Base-by-base conservation (phyloP, 192 early-diverging fungal species). In the Rhizoclosmatium sp. region DNA sequence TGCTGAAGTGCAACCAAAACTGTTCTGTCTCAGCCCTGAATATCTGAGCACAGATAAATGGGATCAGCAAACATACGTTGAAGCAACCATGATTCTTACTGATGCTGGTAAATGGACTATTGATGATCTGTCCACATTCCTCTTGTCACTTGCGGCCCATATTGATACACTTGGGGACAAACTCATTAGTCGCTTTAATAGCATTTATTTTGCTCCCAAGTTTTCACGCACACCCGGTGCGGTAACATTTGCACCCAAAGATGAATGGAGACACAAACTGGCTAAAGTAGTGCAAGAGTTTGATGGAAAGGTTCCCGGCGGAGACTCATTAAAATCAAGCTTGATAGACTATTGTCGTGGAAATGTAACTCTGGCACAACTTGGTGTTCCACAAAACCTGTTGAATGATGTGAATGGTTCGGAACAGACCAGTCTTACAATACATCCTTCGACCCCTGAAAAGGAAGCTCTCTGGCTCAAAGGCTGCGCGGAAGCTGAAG, bases 41-140 rank as follows among this genome's bases (percentile, higher is more conserved):
- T 77, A 70, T 47, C 72, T 75, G 40, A 23, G 66, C 31, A 51
- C 60, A 19, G 48, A 58, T 2, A 82, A 78, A 59, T 81, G 80
- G 81, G 65, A 83, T 67, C 54, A 47, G 0, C 76, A 71, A 51
- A 72, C 61, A n/a, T 85, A 73, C 68, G 66, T 83, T 7, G 77
- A 79, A 14, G 48, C 42, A 51, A 80, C 72, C n/a, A 45, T 82
- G 21, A 62, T 59, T 21, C n/a, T 84, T 3, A 84, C 66, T n/a
- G 76, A 79, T 47, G 16, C 60, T 39, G 45, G 31, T 31, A 46
- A 51, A 19, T 89, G 88, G 88, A 78, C 79, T 2, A 47, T 85
- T 4, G 83, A 82, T 10, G 85, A 87, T n/a, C 64, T 89, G n/a
- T 59, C 68, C 2, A 46, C 65, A 3, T 87, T 85, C 65, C 76